These are phyloP conservation scores for Scheffersomyces segobiensis DNA, from an alignment of 1,139 yeast species.

Conservation along the genomic window DNA sequence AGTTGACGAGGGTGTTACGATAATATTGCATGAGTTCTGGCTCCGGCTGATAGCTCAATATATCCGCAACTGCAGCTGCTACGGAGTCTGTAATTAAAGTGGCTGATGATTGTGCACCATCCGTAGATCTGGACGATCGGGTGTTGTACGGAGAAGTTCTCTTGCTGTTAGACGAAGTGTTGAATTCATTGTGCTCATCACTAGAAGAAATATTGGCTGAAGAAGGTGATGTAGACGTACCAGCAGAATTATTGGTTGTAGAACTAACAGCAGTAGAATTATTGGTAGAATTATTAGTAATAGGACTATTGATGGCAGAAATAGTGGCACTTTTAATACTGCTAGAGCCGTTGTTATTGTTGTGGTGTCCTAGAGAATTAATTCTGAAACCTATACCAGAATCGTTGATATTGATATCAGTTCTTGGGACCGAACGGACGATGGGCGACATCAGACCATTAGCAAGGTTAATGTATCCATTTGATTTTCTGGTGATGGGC, in stretches of 20 bases:
- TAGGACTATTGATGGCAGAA: neutral
- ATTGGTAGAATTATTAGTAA: neutral
- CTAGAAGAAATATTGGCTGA: neutral
- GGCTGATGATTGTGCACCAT: neutral
- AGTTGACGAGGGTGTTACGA: conserved; percentile 13
- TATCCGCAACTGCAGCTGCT: neutral
- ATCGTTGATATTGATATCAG: neutral
- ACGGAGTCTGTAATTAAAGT: neutral
- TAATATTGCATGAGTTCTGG: neutral
- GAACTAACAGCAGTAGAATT: neutral
- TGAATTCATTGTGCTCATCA: neutral
- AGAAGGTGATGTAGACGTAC: neutral
- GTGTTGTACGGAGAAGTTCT: neutral
- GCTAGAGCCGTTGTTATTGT: neutral
- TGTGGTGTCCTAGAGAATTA: neutral
- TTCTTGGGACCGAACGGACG: neutral
- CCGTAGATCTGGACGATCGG: neutral
- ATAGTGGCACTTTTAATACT: neutral
- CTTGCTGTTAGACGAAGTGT: neutral
- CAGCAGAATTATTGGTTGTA: neutral
- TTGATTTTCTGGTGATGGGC: neutral
- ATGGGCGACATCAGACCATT: neutral
- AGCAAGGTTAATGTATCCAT: neutral
- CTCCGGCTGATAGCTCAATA: neutral
- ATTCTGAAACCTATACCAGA: neutral